Base-by-base conservation (phyloP, 345 rosid genomes). In the Mercurialis annua region DNA sequence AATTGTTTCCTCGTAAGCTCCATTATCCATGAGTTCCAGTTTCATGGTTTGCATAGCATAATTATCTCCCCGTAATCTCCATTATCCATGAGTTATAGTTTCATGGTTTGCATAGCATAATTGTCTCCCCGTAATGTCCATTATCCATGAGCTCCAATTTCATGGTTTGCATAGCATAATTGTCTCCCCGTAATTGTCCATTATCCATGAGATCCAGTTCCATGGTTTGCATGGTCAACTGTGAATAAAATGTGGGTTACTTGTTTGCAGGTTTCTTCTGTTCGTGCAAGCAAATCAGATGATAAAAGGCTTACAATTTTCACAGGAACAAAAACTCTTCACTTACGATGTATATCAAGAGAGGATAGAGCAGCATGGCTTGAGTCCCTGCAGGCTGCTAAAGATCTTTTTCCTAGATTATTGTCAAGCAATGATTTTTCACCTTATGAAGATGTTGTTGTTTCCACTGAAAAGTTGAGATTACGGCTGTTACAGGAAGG, bases 271-370 rank as follows among this genome's bases (percentile, higher is more conserved):
- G 99, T 95, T 71, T 88, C 99, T 74, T 90, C 99, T 23, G 77
- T 92, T 64, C 93, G 98, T 36, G 87, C 93, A 30, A 95, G 98
- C 76, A 92, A 87, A 77, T 92, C 99, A 44, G 98, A 95, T 75
- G 99, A 95, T 70, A 95, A 90, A 73, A 86, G 99, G 86, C 89
- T 94, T 40, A 79, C 90, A 46, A 88, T 94, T 79, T 92, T 89
- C 78, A 89, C 97, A 0, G 99, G 98, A 70, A 91, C 98, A 27
- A 94, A 94, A 80, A 94, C 99, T 74, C 99, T 94, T 68, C 99
- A 94, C 72, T 78, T 92, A 78, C 84, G 90, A 12, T 87, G 93
- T 71, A 74, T 79, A 62, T 77, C 93, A 20, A 85, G 88, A 74
- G 97, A 89, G 26, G 92, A 85, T 71, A 86, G 97, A 83, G 73